Base-by-base conservation (phyloP, 2,329 filamentous ascomycete species). In the Xylaria sp. region DNA sequence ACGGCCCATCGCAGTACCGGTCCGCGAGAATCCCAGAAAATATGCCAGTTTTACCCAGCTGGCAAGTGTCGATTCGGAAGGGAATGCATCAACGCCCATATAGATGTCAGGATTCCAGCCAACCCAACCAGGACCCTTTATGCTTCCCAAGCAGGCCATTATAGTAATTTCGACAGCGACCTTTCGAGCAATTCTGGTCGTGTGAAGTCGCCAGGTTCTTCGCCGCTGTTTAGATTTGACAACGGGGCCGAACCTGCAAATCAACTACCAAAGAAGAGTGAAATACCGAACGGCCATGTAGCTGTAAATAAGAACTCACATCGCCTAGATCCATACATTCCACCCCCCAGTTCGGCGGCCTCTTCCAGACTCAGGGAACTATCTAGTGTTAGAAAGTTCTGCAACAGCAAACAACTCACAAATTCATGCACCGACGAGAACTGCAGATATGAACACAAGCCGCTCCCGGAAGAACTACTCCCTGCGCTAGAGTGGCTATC, bases 1-100 rank as follows among this genome's bases (percentile, higher is more conserved):
- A 40, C 36, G 33, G 31, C 20, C 26, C 44, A 68, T 33, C 57
- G 57, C 13, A 23, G 61, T 38, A 51, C 9, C 1, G 20, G 46
- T 46, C 20, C 67, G 20, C 54, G 54, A 58, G 56, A 75, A 59
- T 6, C 71, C 3, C 60, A 72, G 33, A 74, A 75, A 33, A 33
- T 73, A 15, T 80, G 77, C 51, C 65, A 66, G 2, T 79, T 77
- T 59, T 68, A 75, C 40, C 67, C 73, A 13, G 15, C 71, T 13
- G 77, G 77, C 6, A 79, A 76, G 58, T 79, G 77, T 68, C 74
- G 74, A 46, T 77, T 73, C 28, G 77, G 76, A 49, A 73, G 72
- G 38, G 57, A 48, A 1, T 79, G 78, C 70, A 78, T 74, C 51
- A 72, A 74, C 10, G 60, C 73, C 44, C 78, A 79, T 61, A 20